Percentiles rank a stretch among this genome's conserved stretches.
phyloP scores from a whole-genome alignment of 2,329 filamentous ascomycete species.

The Monosporascus ibericus region DNA sequence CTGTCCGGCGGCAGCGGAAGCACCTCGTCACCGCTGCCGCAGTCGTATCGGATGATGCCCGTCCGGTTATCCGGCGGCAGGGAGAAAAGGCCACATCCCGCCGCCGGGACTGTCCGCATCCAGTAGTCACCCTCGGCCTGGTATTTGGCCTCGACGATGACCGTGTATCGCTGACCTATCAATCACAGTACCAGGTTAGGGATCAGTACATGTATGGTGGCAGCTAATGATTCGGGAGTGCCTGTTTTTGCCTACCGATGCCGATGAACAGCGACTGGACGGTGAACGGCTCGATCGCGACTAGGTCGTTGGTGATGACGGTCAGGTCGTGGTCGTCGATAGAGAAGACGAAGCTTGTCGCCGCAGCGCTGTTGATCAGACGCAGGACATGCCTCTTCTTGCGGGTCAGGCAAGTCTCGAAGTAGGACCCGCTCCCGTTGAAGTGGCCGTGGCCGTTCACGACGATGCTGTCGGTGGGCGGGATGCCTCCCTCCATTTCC shows the following conservation, averaged over 20 bases:
- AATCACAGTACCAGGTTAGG: constrained; percentile 19
- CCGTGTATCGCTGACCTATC: constrained; percentile 24
- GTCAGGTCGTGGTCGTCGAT: constrained; percentile 43
- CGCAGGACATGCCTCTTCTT: constrained; percentile 36
- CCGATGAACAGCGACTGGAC: constrained; percentile 39
- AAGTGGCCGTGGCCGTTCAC: constrained; percentile 28
- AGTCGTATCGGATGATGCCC: constrained; percentile 21
- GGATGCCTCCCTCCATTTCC: constrained; percentile 5
- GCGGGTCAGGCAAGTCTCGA: constrained; percentile 20
- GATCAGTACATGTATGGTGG: too few relatives aligned
- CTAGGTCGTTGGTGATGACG: constrained; percentile 42
- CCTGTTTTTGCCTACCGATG: constrained; percentile 26
- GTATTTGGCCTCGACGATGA: constrained; percentile 16
- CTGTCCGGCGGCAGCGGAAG: constrained; percentile 21
- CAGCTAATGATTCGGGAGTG: constrained; percentile 17
- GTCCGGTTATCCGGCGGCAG: constrained; percentile 11
- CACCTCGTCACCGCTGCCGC: constrained; percentile 4
- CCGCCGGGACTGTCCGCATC: constrained; percentile 20
- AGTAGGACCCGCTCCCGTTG: constrained; percentile 17
- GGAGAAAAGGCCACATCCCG: constrained; percentile 6
- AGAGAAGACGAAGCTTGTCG: constrained; percentile 34
- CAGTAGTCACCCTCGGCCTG: constrained; percentile 16
- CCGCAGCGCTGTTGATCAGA: constrained; percentile 39
- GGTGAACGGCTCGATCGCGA: constrained; percentile 41
- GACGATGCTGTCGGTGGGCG: constrained; percentile 23